These are phyloP conservation scores for Neonectria hederae DNA, from an alignment of 2,329 filamentous ascomycete genomes.

Conservation along the genomic window DNA sequence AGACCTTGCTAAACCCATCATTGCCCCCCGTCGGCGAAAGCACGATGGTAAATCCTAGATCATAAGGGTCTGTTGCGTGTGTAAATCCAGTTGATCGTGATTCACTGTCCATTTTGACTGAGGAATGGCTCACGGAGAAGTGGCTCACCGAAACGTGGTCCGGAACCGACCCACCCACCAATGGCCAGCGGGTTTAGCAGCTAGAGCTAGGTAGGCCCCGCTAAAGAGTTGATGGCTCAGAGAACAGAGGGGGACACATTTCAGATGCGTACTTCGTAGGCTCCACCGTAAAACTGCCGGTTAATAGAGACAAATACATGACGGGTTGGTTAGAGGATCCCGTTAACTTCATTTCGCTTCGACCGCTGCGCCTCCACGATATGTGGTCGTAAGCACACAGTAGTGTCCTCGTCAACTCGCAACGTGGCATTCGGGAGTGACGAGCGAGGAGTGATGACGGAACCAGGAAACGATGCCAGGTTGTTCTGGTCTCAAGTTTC, in stretches of 20 bases:
- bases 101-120: not conserved
- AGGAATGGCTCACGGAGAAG: too few relatives aligned
- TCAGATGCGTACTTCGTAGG: not conserved
- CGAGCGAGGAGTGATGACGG: not conserved
- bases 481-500: not conserved
- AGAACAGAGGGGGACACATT: not conserved
- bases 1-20: not conserved
- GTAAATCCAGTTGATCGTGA: not conserved
- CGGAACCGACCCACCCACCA: not conserved
- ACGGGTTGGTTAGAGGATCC: not conserved
- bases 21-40: not conserved
- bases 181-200: not conserved
- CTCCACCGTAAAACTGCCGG: not conserved
- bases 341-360: conserved; percentile 11
- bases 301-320: not conserved
- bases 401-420: not conserved
- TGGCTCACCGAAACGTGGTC: not conserved
- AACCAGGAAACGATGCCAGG: not conserved
- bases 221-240: not conserved
- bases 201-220: not conserved
- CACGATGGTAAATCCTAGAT: not conserved
- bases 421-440: not conserved
- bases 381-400: not conserved
- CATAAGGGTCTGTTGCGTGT: not conserved
- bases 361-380: conserved; percentile 6